These are phyloP conservation scores for Ophiostoma tasmaniense DNA, from an alignment of 2,329 filamentous ascomycete genomes.

Conservation along the genomic window DNA sequence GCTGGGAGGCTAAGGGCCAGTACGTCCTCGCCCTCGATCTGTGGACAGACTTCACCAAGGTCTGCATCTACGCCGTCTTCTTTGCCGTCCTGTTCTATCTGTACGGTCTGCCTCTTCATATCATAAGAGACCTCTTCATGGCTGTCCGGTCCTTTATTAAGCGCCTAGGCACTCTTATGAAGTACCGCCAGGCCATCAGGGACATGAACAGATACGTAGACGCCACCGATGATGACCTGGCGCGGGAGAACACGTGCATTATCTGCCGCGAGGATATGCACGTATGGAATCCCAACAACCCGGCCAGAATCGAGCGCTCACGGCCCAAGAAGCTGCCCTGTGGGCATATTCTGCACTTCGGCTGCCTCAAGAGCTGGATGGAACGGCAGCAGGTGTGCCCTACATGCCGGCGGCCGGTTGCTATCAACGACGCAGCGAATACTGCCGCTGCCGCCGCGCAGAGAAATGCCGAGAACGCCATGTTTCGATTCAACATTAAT, in stretches of 20 bases:
- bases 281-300: slow-evolving; percentile 57
- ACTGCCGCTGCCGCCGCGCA: slow-evolving; percentile 14
- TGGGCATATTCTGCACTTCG: slow-evolving; percentile 88
- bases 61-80: slow-evolving; percentile 81
- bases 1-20: slow-evolving; percentile 93
- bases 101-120: slow-evolving; percentile 93
- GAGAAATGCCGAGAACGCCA: not conserved
- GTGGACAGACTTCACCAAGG: slow-evolving; percentile 77
- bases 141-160: slow-evolving; percentile 88
- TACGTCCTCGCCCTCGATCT: slow-evolving; percentile 87
- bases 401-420: slow-evolving; percentile 81
- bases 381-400: slow-evolving; percentile 96
- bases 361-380: slow-evolving; percentile 92
- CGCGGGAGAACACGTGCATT: slow-evolving; percentile 86
- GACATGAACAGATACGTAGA: slow-evolving; percentile 96
- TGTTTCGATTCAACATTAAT: not conserved
- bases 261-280: slow-evolving; percentile 96
- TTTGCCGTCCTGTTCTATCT: slow-evolving; percentile 89
- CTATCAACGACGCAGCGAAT: slow-evolving; percentile 37
- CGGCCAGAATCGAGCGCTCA: slow-evolving; percentile 69
- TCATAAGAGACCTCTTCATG: slow-evolving; percentile 90
- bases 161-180: slow-evolving; percentile 76
- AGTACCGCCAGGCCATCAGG: slow-evolving; percentile 82
- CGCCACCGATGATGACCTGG: slow-evolving; percentile 77
- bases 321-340: slow-evolving; percentile 94